Percentiles rank a stretch among this genome's conserved stretches.
phyloP scores from a whole-genome alignment of 225 moss, liverwort and hornwort species.

The Antitrichia curtipendula region DNA sequence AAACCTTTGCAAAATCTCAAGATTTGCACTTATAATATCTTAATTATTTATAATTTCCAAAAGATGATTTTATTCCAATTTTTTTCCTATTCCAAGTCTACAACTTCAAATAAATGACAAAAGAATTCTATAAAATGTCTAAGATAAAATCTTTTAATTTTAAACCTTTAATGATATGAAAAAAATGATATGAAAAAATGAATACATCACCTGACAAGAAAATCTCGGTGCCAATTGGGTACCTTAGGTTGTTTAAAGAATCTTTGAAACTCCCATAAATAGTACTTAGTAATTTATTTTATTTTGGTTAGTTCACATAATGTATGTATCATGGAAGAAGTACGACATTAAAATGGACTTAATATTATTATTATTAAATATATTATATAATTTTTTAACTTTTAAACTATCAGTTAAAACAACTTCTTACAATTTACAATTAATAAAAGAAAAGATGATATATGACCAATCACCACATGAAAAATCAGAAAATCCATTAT shows the following conservation, averaged over 20 bases:
- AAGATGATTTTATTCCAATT: not conserved
- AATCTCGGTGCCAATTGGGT: fast-evolving
- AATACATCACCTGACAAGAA: not conserved
- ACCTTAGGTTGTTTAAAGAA: not conserved
- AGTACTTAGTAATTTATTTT: fast-evolving
- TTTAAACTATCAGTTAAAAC: no score
- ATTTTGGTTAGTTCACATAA: not conserved
- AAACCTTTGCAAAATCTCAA: not conserved
- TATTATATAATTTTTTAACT: no score
- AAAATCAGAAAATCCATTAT: not conserved
- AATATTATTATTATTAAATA: not conserved
- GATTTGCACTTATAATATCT: not conserved
- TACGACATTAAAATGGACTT: fast-evolving
- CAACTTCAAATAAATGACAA: not conserved
- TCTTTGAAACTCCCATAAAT: not conserved
- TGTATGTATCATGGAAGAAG: not conserved
- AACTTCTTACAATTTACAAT: fast-evolving
- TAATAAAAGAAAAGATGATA: no score
- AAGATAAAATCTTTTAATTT: not conserved
- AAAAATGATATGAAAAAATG: not conserved
- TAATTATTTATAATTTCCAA: not conserved
- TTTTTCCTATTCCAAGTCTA: not conserved
- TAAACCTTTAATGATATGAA: not conserved
- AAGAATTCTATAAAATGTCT: not conserved
- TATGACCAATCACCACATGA: not conserved